Conservation (phyloP, 2,329 filamentous ascomycete species). For the Fonsecaea pedrosoi region DNA sequence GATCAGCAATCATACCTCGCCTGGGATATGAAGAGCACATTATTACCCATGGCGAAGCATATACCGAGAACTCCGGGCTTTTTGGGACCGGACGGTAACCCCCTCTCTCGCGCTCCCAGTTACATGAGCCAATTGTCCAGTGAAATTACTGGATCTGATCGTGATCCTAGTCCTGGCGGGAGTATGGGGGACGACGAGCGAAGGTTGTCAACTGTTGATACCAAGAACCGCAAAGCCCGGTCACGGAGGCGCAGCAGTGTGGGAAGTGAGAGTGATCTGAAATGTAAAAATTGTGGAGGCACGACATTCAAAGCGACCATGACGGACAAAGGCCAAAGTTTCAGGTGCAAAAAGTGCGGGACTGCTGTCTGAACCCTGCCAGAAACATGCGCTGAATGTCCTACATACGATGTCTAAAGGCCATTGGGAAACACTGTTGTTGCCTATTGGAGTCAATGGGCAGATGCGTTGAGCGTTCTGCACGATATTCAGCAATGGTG, state of each 20-base stretch:
- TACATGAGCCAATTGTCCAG: conserved; percentile 38
- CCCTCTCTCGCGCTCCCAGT: conserved; percentile 35
- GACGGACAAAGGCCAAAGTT: conserved; percentile 28
- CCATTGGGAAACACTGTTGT: not conserved
- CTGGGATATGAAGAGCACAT: conserved; percentile 35
- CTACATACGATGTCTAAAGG: not conserved
- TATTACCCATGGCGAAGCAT: conserved; percentile 37
- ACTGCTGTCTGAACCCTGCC: conserved; percentile 23
- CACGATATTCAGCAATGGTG: not conserved
- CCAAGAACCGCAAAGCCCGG: conserved; percentile 17
- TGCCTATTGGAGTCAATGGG: not conserved
- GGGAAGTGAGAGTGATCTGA: conserved; percentile 33
- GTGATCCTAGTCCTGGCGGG: conserved; percentile 24
- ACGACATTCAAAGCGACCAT: conserved; percentile 37
- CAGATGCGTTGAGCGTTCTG: not conserved
- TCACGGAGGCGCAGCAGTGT: conserved; percentile 24
- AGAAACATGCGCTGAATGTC: not conserved
- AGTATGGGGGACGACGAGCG: conserved; percentile 25
- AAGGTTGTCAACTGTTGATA: not conserved
- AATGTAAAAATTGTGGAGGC: conserved; percentile 37
- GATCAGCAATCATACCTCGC: conserved; percentile 37
- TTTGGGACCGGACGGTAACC: conserved; percentile 30
- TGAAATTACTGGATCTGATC: conserved; percentile 35
- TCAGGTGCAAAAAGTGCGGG: conserved; percentile 40
- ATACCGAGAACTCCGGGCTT: conserved; percentile 36